Conservation (phyloP, 768 basidiomycete species). For the Kwoniella sp. region DNA sequence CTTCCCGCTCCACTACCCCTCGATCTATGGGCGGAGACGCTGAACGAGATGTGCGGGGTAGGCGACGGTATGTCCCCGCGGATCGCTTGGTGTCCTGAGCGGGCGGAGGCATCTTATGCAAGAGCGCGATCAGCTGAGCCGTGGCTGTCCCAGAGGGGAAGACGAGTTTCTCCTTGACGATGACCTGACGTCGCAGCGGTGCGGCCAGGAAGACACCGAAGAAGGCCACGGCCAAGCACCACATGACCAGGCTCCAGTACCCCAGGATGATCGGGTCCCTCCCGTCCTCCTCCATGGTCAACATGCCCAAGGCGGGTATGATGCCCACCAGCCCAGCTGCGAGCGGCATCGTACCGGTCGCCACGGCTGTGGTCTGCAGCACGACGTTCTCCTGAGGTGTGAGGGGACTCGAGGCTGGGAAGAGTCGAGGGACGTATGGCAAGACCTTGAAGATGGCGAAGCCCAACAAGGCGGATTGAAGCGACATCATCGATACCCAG, state of each 20-base stretch:
- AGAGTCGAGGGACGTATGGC: slow-evolving; percentile 52
- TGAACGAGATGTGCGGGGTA: slow-evolving; percentile 31
- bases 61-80: slow-evolving; percentile 48
- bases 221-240: slow-evolving; percentile 92
- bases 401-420: slow-evolving; percentile 54
- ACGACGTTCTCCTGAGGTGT: slow-evolving; percentile 92
- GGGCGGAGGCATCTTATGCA: slow-evolving; percentile 58
- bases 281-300: slow-evolving; percentile 72
- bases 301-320: slow-evolving; percentile 76
- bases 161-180: slow-evolving; percentile 85
- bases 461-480: slow-evolving; percentile 89
- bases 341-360: slow-evolving; percentile 64
- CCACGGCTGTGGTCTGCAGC: slow-evolving; percentile 90
- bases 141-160: slow-evolving; percentile 97
- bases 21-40: slow-evolving; percentile 45
- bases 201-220: slow-evolving; percentile 97
- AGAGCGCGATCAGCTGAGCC: slow-evolving; percentile 85
- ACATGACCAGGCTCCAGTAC: slow-evolving; percentile 68
- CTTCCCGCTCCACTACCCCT: slow-evolving; percentile 38
- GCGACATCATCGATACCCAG: slow-evolving; percentile 65
- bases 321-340: slow-evolving; percentile 76
- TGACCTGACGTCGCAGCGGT: slow-evolving; percentile 90
- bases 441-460: slow-evolving; percentile 65
- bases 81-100: slow-evolving; percentile 58
- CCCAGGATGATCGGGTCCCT: slow-evolving; percentile 68